Percentiles rank a stretch among this genome's conserved stretches.
Conservation (phyloP, 1,284 basidiomycete species). For the Termitomyces sp. region DNA sequence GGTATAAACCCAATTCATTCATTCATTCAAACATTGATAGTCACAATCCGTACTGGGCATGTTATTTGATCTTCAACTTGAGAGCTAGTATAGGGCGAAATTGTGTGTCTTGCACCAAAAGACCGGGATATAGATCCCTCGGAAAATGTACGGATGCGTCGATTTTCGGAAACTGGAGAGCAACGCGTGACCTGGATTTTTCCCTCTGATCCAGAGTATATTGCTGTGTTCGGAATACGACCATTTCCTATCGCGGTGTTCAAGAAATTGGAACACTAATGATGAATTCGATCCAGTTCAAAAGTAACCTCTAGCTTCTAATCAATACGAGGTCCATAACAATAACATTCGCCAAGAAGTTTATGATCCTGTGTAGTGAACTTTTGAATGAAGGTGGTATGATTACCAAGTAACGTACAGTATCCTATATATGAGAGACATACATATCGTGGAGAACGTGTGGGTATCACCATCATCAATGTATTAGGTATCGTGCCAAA, state of each 20-base stretch:
- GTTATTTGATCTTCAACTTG: not conserved
- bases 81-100: not conserved
- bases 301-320: not conserved
- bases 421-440: not conserved
- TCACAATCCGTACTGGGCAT: not conserved
- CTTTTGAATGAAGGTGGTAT: not conserved
- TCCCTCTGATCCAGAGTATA: no score
- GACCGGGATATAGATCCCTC: not conserved
- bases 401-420: not conserved
- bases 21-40: not conserved
- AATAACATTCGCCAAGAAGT: not conserved
- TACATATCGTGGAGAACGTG: not conserved
- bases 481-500: not conserved
- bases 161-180: not conserved
- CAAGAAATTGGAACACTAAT: not conserved
- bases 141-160: not conserved
- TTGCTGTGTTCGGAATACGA: no score
- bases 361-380: not conserved
- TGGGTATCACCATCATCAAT: not conserved
- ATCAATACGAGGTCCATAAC: not conserved
- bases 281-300: not conserved
- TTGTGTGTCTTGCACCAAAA: not conserved
- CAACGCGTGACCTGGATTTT: not conserved
- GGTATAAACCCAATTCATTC: no score
- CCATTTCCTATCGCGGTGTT: not conserved